These are phyloP conservation scores for Aspergillus panamensis DNA, from an alignment of 495 filamentous ascomycete genomes.

Conservation along the genomic window DNA sequence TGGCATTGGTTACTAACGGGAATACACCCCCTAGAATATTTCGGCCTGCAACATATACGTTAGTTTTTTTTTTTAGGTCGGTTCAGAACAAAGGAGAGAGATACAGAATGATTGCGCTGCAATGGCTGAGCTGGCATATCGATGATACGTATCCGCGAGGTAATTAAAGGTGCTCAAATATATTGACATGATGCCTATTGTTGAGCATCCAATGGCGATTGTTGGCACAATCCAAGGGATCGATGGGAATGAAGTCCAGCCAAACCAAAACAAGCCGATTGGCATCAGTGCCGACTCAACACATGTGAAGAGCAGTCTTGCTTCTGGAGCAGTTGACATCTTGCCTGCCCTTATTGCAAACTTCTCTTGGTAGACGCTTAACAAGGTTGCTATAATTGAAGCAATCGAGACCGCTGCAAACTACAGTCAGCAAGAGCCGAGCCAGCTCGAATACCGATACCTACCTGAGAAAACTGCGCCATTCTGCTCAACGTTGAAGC, in stretches of 20 bases:
- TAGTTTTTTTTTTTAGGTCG: background rate
- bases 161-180: slow-evolving; percentile 95
- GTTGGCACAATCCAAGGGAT: slow-evolving; percentile 78
- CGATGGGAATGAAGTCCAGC: slow-evolving; percentile 64
- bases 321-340: slow-evolving; percentile 62
- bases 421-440: slow-evolving; percentile 1
- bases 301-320: slow-evolving; percentile 78
- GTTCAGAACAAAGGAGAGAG: background rate
- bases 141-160: slow-evolving; percentile 85
- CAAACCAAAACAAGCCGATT: slow-evolving; percentile 79
- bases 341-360: slow-evolving; percentile 42
- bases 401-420: slow-evolving; percentile 61
- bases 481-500: slow-evolving; percentile 63
- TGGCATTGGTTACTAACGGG: slow-evolving; percentile 66
- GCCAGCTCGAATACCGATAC: background rate
- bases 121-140: slow-evolving; percentile 79
- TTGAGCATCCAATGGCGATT: slow-evolving; percentile 67
- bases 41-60: slow-evolving; percentile 41
- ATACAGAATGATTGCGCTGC: slow-evolving; percentile 79
- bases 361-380: slow-evolving; percentile 72
- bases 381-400: slow-evolving; percentile 60
- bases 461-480: slow-evolving; percentile 68
- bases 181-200: slow-evolving; percentile 83
- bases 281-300: slow-evolving; percentile 66
- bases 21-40: slow-evolving; percentile 85